Percentiles rank a stretch among this genome's conserved stretches.
phyloP scores from a whole-genome alignment of 306 rosid genomes.

The Glycine soja region DNA sequence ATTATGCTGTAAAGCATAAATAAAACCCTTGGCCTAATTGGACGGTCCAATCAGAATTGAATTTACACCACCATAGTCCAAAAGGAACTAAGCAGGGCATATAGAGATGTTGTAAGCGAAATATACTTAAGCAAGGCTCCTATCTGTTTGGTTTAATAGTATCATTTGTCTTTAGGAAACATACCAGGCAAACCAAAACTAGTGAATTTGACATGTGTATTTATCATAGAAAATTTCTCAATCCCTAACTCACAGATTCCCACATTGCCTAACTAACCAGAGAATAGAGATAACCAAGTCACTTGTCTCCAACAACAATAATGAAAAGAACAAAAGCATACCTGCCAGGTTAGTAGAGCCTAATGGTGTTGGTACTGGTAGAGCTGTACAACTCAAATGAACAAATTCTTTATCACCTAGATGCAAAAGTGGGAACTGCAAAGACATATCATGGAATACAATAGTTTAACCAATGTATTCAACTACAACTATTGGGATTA shows the following conservation, averaged over 20 bases:
- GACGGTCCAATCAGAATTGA: not conserved
- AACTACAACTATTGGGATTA: no score
- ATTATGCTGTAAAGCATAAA: not conserved
- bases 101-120: not conserved
- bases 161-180: not conserved
- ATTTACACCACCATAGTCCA: conserved; percentile 6
- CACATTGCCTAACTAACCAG: not conserved
- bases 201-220: not conserved
- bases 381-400: conserved; percentile 68
- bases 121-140: not conserved
- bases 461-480: no score
- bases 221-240: no score
- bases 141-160: not conserved
- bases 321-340: conserved; percentile 40
- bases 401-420: conserved; percentile 60
- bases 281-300: conserved; percentile 14
- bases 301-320: not conserved
- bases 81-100: not conserved
- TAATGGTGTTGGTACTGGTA: conserved; percentile 50
- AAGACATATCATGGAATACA: no score
- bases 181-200: not conserved
- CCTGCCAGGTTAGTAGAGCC: conserved; percentile 73
- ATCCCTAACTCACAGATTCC: no score
- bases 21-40: not conserved
- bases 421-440: conserved; percentile 63